Evolutionary conservation across 768 basidiomycete genomes (phyloP), one percentile per base, ranked within the genome.

Genomic region (Tulasnella sp.): DNA sequence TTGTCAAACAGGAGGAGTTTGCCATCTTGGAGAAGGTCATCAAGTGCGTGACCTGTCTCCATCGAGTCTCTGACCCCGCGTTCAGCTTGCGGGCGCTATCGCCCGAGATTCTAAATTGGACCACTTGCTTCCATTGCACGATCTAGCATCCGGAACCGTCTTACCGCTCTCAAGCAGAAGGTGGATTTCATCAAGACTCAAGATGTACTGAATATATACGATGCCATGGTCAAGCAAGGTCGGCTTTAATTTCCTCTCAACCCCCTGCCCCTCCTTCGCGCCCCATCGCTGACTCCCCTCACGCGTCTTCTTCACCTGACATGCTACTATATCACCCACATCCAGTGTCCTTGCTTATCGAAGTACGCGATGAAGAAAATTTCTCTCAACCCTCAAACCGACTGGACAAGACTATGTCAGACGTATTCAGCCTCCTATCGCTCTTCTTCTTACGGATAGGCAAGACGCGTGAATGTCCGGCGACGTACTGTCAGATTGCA

Each of bases 361-460:
- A 89, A 64, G 84, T 96, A 52, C 83, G 95, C 63, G 88, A 86
- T 68, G 86, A 86, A 65, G 79, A 76, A 63, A 80, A 80, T 21
- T 47, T 53, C 42, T 75, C 80, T 8, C 82, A 83, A 73, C 87
- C 84, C 68, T 67, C 70, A 9, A 99, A 98, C 72, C 78, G 96
- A 52, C 78, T 99, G 47, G 96, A 99, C 74, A 94, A 91, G 4
- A 88, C 92, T 3, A 82, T 99, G 48, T 85, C 90, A 27, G 96
- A 99, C 73, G 95, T 98, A 38, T 98, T 98, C 75, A 85, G 82
- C 68, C 79, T 99, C 51, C 80, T 99, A 45, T 95, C 92, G 13
- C 80, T 99, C 64, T 97, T 96, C 79, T 99, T 93, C 77, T 83
- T 99, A 66, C 96, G 94, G 38, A 93, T 99, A 63, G 96, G 96